Percentiles rank a stretch among this genome's conserved stretches.
phyloP scores from a whole-genome alignment of 495 filamentous ascomycete genomes.

The Hypoxylon cercidicola region DNA sequence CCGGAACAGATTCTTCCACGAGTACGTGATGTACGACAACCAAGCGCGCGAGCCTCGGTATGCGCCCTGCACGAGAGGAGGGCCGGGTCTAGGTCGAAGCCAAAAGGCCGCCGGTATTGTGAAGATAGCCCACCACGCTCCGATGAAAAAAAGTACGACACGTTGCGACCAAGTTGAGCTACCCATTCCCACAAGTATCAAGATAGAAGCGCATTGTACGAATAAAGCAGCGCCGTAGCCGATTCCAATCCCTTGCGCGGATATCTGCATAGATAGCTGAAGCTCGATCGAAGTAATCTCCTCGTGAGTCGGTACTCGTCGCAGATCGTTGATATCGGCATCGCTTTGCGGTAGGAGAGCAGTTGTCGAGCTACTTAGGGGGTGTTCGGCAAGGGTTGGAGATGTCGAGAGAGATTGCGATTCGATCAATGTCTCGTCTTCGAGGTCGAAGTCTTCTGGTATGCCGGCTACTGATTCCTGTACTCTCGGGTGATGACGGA shows the following conservation, averaged over 20 bases:
- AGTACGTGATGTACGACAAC: slow-evolving; percentile 74
- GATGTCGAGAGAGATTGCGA: slow-evolving; percentile 41
- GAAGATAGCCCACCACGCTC: slow-evolving; percentile 94
- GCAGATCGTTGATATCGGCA: slow-evolving; percentile 44
- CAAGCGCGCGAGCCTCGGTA: slow-evolving; percentile 45
- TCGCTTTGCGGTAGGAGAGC: slow-evolving; percentile 51
- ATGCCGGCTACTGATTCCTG: slow-evolving; percentile 43
- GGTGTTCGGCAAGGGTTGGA: slow-evolving; percentile 37
- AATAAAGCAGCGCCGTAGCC: slow-evolving; percentile 87
- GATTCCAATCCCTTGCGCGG: slow-evolving; percentile 88
- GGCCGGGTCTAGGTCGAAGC: slow-evolving; percentile 91
- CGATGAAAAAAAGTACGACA: slow-evolving; percentile 85
- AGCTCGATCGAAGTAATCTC: slow-evolving; percentile 72
- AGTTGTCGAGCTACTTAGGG: slow-evolving; percentile 55
- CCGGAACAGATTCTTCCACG: slow-evolving; percentile 85
- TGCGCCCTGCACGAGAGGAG: slow-evolving; percentile 67
- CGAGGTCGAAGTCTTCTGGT: slow-evolving; percentile 46
- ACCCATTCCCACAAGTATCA: slow-evolving; percentile 73
- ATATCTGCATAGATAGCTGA: slow-evolving; percentile 82
- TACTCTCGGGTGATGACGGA: slow-evolving; percentile 76
- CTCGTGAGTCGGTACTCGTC: slow-evolving; percentile 49
- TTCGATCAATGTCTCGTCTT: slow-evolving; percentile 30
- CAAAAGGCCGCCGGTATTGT: slow-evolving; percentile 89
- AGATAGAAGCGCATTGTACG: slow-evolving; percentile 79
- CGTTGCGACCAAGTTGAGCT: slow-evolving; percentile 82